A percentile compares a stretch with the other conserved stretches of the same genome.
Evolutionary conservation across 2,329 filamentous ascomycete genomes (phyloP).

Genomic region (Leptodontidium sp.): DNA sequence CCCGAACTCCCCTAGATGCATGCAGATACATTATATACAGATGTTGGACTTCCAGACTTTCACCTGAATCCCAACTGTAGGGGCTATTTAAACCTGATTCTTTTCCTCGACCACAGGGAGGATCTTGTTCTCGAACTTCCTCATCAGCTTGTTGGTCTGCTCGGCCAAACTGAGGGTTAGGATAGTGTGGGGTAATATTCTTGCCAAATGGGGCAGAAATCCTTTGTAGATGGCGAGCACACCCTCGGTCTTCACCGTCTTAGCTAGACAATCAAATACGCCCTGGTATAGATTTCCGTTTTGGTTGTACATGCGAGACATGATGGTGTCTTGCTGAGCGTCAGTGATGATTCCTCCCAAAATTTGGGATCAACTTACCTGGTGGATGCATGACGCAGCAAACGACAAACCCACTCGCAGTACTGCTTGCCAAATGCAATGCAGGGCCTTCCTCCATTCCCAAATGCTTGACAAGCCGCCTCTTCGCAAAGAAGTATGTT

Average conservation of each 20-base stretch:
- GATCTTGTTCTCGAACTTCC: slow-evolving; percentile 73
- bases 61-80: background rate
- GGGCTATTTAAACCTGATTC: slow-evolving; percentile 31
- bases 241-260: slow-evolving; percentile 92
- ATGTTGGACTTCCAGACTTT: slow-evolving; percentile 24
- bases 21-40: slow-evolving; percentile 40
- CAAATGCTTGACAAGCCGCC: slow-evolving; percentile 80
- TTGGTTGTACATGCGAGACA: slow-evolving; percentile 99
- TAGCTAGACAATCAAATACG: slow-evolving; percentile 89
- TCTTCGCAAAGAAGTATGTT: slow-evolving; percentile 98
- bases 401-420: slow-evolving; percentile 92
- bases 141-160: slow-evolving; percentile 94
- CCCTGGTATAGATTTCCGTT: slow-evolving; percentile 96
- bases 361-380: slow-evolving; percentile 59
- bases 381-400: slow-evolving; percentile 98
- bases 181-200: slow-evolving; percentile 95
- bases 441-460: slow-evolving; percentile 91
- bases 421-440: slow-evolving; percentile 87
- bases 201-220: slow-evolving; percentile 90
- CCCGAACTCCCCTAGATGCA: slow-evolving; percentile 30
- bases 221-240: slow-evolving; percentile 96
- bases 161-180: slow-evolving; percentile 92
- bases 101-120: slow-evolving; percentile 50
- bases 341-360: slow-evolving; percentile 27
- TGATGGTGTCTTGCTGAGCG: slow-evolving; percentile 78